These are phyloP conservation scores for Chlamydomonas reinhardtii DNA, from an alignment of 163 green algal genomes.

Conservation along the genomic window DNA sequence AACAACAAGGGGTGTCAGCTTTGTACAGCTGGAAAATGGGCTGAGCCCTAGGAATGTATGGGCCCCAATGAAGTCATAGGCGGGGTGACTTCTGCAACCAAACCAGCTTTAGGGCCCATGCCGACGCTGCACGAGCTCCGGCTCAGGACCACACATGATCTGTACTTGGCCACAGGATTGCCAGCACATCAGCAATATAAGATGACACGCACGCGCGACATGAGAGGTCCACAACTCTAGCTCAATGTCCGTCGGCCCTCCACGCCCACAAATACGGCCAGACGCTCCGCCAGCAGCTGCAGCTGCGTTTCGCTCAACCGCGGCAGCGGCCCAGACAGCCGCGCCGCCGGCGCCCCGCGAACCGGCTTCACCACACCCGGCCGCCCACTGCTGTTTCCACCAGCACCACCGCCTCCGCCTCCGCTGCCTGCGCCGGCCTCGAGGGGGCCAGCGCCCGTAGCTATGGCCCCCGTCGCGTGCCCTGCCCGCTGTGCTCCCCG, in stretches of 20 bases:
- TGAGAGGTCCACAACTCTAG: too few species aligned
- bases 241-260: background rate
- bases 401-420: background rate
- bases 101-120: too few species aligned
- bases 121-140: too few species aligned
- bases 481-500: background rate
- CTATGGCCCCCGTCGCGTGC: background rate
- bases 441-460: background rate
- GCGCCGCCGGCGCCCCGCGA: background rate
- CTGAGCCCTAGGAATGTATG: too few species aligned
- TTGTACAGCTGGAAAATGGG: too few species aligned
- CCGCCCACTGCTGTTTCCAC: background rate
- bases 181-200: too few species aligned
- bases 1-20: too few species aligned
- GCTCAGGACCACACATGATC: too few species aligned
- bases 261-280: constrained; percentile 8
- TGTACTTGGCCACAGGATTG: too few species aligned
- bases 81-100: too few species aligned
- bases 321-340: background rate
- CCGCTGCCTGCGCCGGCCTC: background rate
- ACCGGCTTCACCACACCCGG: background rate
- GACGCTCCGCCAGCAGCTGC: background rate
- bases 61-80: too few species aligned
- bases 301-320: background rate
- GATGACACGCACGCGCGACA: too few species aligned